These are phyloP conservation scores for Nematocida homosporus DNA, from an alignment of 371 early-diverging fungal genomes.

Conservation along the genomic window DNA sequence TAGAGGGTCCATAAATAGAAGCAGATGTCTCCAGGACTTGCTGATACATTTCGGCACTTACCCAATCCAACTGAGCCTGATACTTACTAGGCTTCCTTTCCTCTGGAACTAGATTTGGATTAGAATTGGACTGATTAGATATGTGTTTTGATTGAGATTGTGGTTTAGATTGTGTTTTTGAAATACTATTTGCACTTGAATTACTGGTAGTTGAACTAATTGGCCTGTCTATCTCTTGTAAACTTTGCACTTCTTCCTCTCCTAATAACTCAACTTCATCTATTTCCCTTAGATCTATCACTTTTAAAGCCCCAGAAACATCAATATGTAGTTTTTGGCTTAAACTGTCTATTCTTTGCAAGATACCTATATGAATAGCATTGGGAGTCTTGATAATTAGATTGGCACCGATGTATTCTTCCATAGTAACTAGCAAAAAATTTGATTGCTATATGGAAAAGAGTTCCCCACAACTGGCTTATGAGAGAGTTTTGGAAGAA, in stretches of 20 bases:
- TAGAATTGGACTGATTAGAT: background rate
- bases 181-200: background rate
- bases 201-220: too few relatives aligned
- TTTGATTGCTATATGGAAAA: constrained; percentile 34
- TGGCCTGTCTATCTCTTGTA: too few relatives aligned
- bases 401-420: constrained; percentile 54
- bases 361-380: constrained; percentile 29
- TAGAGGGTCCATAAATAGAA: constrained; percentile 36
- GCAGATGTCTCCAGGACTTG: constrained; percentile 30
- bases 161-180: background rate
- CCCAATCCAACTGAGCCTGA: background rate
- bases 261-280: constrained; percentile 47
- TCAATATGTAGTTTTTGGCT: constrained; percentile 14
- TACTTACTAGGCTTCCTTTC: background rate
- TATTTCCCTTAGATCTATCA: constrained; percentile 33
- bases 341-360: constrained; percentile 38
- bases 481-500: constrained; percentile 29
- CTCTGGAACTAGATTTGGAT: background rate
- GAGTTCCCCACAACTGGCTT: constrained; percentile 13
- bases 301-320: constrained; percentile 1
- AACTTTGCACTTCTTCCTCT: background rate
- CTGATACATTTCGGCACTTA: constrained; percentile 1
- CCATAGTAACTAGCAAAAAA: constrained; percentile 48
- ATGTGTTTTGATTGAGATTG: constrained; percentile 19
- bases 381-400: constrained; percentile 51